These are phyloP conservation scores for Leccinum barrowsii DNA, from an alignment of 768 basidiomycete species.

Conservation along the genomic window DNA sequence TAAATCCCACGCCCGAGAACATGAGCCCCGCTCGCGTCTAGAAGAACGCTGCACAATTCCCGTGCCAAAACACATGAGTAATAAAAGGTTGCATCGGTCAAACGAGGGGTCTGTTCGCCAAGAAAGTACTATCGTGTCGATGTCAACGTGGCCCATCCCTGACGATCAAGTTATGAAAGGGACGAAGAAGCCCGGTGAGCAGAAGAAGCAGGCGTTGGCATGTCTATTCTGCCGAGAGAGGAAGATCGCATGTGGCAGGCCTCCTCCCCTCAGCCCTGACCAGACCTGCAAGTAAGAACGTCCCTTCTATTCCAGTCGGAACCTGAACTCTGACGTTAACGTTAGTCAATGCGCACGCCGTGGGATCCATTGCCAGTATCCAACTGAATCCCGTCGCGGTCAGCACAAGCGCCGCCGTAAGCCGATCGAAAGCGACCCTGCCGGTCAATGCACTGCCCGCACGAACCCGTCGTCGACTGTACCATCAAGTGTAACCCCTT, in stretches of 20 bases:
- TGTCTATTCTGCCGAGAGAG: conserved; percentile 49
- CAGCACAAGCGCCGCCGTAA: conserved; percentile 41
- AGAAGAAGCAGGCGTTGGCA: conserved; percentile 46
- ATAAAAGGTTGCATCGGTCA: conserved; percentile 28
- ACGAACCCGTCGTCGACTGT: conserved; percentile 20
- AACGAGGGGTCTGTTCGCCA: conserved; percentile 30
- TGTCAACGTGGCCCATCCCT: conserved; percentile 33
- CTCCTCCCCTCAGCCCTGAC: conserved; percentile 35
- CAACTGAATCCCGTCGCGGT: conserved; percentile 47
- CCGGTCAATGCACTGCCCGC: conserved; percentile 17
- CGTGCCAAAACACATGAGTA: conserved; percentile 21
- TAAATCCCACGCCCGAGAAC: conserved; percentile 18
- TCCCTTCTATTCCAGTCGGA: conserved; percentile 2
- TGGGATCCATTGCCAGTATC: conserved; percentile 44
- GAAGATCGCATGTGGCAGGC: conserved; percentile 49
- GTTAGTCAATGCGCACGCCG: conserved; percentile 46
- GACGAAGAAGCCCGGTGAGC: conserved; percentile 33
- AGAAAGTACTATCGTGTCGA: conserved; percentile 20
- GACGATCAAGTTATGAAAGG: conserved; percentile 32
- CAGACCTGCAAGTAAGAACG: conserved; percentile 46
- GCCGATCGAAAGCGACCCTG: conserved; percentile 25
- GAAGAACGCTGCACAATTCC: conserved; percentile 23
- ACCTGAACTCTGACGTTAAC: conserved; percentile 17
- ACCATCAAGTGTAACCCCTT: conserved; percentile 13
- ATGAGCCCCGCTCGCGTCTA: conserved; percentile 20